phyloP scores from a whole-genome alignment of 2,329 filamentous ascomycete genomes.

The Colletotrichum sp. region DNA sequence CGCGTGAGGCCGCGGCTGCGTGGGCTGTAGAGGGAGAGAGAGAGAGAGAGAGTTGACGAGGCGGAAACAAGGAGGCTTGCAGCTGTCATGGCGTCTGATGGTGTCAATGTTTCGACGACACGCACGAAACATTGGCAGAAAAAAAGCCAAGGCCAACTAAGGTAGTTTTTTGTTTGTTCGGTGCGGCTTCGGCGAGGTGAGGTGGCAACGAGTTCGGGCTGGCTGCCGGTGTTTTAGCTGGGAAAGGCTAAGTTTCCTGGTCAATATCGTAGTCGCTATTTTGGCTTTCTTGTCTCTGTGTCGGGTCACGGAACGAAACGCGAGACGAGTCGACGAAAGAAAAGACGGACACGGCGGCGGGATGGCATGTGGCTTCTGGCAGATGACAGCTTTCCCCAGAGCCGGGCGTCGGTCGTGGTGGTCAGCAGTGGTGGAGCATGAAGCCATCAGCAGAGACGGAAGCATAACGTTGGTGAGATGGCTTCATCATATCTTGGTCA shows the following conservation, averaged over 20 bases:
- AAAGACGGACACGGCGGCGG: background rate
- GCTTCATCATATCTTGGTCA: background rate
- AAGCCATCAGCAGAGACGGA: background rate
- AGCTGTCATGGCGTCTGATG: background rate
- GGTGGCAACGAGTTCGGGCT: background rate
- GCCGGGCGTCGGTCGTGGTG: background rate
- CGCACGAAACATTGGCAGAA: conserved; percentile 13
- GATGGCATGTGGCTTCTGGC: background rate
- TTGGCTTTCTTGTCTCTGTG: background rate
- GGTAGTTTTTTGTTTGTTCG: background rate
- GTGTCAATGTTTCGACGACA: conserved; percentile 12
- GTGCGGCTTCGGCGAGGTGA: background rate
- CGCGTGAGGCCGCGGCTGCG: background rate
- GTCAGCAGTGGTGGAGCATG: background rate
- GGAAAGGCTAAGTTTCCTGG: background rate
- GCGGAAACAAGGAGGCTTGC: background rate
- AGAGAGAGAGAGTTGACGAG: background rate
- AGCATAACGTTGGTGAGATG: conserved; percentile 4
- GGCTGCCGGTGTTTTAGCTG: background rate
- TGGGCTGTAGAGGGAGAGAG: background rate
- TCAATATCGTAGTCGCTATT: background rate
- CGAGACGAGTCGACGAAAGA: background rate
- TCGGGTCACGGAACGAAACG: background rate
- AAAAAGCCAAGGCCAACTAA: background rate
- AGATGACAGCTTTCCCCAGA: background rate